Conservation (phyloP, 2,329 filamentous ascomycete species). For the Aschersonia sp. region DNA sequence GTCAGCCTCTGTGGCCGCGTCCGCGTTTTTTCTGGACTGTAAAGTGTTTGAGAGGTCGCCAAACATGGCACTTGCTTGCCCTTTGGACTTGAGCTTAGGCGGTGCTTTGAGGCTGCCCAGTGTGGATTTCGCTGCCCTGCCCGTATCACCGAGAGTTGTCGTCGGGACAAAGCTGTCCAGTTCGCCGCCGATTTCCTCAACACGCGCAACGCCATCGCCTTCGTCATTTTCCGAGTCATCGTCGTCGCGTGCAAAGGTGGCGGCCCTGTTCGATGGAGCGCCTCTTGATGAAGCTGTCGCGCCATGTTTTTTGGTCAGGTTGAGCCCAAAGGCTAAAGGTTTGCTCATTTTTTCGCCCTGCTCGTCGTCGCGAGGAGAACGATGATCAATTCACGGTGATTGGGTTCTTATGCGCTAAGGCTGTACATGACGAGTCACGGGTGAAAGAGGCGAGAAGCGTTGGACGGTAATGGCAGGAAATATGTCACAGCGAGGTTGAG, state of each 20-base stretch:
- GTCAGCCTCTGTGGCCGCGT: constrained; percentile 52
- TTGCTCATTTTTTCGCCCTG: constrained; percentile 26
- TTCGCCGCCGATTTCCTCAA: constrained; percentile 49
- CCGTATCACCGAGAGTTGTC: constrained; percentile 9
- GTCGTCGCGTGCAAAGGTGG: constrained; percentile 44
- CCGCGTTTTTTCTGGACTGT: constrained; percentile 46
- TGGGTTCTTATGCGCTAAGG: background rate
- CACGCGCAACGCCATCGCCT: constrained; percentile 19
- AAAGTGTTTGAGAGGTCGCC: constrained; percentile 53
- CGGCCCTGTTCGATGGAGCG: constrained; percentile 28
- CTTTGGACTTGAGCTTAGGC: constrained; percentile 29
- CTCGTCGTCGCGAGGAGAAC: background rate
- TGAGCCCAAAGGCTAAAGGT: constrained; percentile 42
- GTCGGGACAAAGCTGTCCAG: constrained; percentile 33
- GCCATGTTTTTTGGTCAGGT: constrained; percentile 41
- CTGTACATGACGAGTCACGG: background rate
- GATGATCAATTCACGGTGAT: background rate
- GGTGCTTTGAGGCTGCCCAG: constrained; percentile 19
- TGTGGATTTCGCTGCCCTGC: constrained; percentile 20
- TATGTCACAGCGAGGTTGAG: no score
- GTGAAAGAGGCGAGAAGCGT: no score
- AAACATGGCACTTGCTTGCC: constrained; percentile 30
- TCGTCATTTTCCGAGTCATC: constrained; percentile 39
- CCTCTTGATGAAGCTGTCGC: constrained; percentile 30
- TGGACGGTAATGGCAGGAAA: no score